Base-by-base conservation (phyloP, 495 filamentous ascomycete species). In the Echria macrotheca region DNA sequence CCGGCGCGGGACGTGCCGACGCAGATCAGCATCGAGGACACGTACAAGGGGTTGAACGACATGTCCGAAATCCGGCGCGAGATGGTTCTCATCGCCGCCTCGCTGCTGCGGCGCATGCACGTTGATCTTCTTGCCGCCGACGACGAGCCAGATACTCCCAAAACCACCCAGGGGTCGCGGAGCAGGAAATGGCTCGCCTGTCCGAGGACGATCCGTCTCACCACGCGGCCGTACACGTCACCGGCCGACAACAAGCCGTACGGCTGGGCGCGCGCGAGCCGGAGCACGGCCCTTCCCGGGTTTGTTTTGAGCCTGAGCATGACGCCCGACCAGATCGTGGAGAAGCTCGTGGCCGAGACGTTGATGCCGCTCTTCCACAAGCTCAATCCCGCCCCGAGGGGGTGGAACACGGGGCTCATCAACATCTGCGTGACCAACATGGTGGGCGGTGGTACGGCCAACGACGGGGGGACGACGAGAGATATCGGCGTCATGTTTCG, bases 1-100 rank as follows among this genome's bases (percentile, higher is more conserved):
- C 75, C 82, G 52, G 85, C 83, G 1, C 77, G 80, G 54, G 80
- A 80, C 31, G 64, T 95, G 11, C 91, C 91, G 0, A 81, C 80
- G 10, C 90, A 95, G 63, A 95, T 97, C 62, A 91, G 87, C 65
- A 94, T 97, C 51, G 91, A 97, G 60, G 89, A 97, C 62, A 87
- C 87, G 4, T 97, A 93, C 60, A 53, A 54, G 2, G 78, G 79
- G 1, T 70, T 95, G 1, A 76, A 82, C 53, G 78, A 72, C 0
- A 52, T 84, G 35, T 63, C 78, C 2, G 74, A 82, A 37, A 78
- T 88, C 2, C 28, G 50, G 6, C 69, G 73, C 35, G 84, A 90
- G 57, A 71, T 97, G 17, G 56, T 61, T 0, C 66, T 75, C 18
- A 68, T 97, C 0, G 66, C 83, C 0, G 66, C 60, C 1, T 94